Evolutionary conservation across 306 rosid species (phyloP).

Genomic region (Oxytropis ochrocephala): DNA sequence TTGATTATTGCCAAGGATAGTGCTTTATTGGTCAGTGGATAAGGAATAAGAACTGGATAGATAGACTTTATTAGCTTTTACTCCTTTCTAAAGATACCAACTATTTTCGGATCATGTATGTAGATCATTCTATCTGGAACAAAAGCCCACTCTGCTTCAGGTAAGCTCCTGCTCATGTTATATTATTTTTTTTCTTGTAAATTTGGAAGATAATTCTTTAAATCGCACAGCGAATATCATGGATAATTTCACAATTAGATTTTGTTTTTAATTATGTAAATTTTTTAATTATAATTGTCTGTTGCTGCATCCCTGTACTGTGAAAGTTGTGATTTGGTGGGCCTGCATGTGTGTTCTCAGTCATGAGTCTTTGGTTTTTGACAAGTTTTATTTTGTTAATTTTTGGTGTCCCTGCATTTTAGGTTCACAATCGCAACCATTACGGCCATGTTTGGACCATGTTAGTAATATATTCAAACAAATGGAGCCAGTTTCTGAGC

Average conservation of each 20-base stretch:
- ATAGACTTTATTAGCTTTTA: not conserved
- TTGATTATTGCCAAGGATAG: not conserved
- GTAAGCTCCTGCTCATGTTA: conserved; percentile 20
- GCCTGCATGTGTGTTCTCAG: not conserved
- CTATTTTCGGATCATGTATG: not conserved
- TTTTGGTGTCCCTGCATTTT: not conserved
- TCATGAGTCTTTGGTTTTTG: not conserved
- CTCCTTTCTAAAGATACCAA: not conserved
- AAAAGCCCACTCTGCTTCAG: conserved; percentile 13
- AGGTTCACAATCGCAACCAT: conserved; percentile 45
- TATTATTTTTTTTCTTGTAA: not conserved
- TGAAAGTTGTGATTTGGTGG: not conserved
- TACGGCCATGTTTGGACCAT: conserved; percentile 54
- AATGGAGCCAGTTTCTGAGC: conserved; percentile 63
- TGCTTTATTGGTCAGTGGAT: not conserved
- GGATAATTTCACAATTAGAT: not conserved
- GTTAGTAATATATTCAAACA: conserved; percentile 52
- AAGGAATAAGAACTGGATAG: not conserved
- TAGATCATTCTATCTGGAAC: conserved; percentile 57
- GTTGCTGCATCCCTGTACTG: not conserved
- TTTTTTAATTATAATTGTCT: not conserved
- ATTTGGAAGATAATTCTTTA: not conserved
- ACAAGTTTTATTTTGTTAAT: not conserved
- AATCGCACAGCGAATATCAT: not conserved
- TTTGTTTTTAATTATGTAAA: not conserved